Conservation (phyloP, 2,329 filamentous ascomycete genomes). For the Trichoderma hamatum region DNA sequence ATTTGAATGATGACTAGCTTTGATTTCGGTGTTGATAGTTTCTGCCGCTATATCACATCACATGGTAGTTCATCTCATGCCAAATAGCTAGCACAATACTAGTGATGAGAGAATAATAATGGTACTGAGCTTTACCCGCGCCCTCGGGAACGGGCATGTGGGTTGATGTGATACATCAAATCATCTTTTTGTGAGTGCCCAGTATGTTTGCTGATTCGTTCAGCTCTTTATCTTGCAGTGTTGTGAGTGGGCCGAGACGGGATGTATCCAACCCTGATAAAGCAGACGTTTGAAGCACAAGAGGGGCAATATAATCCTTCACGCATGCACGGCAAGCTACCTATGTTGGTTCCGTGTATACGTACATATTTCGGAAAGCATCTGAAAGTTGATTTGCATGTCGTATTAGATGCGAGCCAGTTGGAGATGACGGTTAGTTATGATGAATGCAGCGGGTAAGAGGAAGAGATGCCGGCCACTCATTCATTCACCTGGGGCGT, state of each 20-base stretch:
- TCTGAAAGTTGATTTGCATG: neutral
- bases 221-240: constrained; percentile 17
- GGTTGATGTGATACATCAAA: constrained; percentile 12
- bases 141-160: constrained; percentile 16
- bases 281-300: constrained; percentile 2
- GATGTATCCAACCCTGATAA: constrained; percentile 2
- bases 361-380: neutral
- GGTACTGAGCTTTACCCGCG: constrained; percentile 7
- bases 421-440: neutral
- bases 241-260: constrained; percentile 7
- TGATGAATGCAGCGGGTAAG: neutral
- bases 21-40: constrained; percentile 7
- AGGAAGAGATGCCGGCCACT: neutral
- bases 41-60: constrained; percentile 5
- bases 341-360: neutral
- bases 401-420: neutral
- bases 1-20: neutral
- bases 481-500: neutral
- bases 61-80: neutral
- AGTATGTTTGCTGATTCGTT: constrained; percentile 13
- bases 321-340: neutral
- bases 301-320: constrained; percentile 5
- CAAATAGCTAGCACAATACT: neutral
- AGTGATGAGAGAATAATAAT: neutral
- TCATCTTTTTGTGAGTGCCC: neutral